These are phyloP conservation scores for Acanthamoeba lenticulata DNA, from an alignment of 208 protist species.

Conservation along the genomic window DNA sequence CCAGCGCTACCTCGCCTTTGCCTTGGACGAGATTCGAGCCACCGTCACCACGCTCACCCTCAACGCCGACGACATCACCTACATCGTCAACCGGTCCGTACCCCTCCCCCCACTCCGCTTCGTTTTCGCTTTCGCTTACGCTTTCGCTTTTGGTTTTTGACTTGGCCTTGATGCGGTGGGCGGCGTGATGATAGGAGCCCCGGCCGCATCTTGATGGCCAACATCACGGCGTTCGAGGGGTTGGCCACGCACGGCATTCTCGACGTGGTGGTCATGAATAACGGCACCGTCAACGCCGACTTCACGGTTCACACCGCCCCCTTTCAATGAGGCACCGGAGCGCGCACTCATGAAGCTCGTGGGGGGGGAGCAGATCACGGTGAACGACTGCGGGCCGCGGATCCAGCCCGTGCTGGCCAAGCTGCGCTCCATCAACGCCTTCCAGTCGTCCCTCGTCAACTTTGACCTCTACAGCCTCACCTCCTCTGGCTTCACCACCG, in stretches of 20 bases:
- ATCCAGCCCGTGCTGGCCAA: conserved; percentile 17
- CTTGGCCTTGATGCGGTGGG: too few species aligned
- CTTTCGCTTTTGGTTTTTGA: neutral
- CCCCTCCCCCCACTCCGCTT: neutral
- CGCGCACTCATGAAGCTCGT: neutral
- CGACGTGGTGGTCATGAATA: conserved; percentile 23
- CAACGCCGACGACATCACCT: conserved; percentile 53
- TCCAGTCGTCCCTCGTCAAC: neutral
- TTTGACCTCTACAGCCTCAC: conserved; percentile 23
- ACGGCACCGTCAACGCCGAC: neutral
- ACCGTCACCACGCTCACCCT: conserved; percentile 16
- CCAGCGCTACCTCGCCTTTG: conserved; percentile 22
- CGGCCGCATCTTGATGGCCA: neutral
- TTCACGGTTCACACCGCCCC: neutral
- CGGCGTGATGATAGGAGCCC: neutral
- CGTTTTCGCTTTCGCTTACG: neutral
- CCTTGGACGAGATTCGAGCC: conserved; percentile 1
- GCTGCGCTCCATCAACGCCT: neutral
- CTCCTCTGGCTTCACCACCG: neutral
- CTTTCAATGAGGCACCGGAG: neutral
- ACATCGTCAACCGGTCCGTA: neutral
- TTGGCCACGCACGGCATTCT: neutral
- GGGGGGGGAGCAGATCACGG: neutral
- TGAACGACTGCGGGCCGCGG: neutral
- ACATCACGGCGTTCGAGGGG: neutral